These are phyloP conservation scores for Fusarium cyanostomum DNA, from an alignment of 2,329 filamentous ascomycete genomes.

Conservation along the genomic window DNA sequence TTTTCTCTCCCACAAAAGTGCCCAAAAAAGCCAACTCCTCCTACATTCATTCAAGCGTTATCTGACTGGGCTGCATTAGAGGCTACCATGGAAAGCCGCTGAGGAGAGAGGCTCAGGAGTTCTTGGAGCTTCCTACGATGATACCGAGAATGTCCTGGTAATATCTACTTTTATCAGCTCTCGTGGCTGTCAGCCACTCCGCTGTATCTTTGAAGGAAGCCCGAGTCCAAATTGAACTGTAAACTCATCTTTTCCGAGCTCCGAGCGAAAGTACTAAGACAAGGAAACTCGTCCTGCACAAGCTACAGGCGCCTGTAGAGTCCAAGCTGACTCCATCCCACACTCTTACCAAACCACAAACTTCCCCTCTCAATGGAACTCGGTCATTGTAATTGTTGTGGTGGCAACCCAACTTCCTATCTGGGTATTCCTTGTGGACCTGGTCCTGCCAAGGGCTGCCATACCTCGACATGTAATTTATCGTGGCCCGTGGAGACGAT, in stretches of 20 bases:
- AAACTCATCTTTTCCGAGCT: no score
- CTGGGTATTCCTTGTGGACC: constrained; percentile 4
- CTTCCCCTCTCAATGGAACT: not conserved
- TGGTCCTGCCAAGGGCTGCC: not conserved
- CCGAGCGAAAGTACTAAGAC: no score
- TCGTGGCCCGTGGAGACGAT: not conserved
- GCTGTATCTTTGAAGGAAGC: no score
- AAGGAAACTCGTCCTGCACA: no score
- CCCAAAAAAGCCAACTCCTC: not conserved
- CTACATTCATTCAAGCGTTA: no score
- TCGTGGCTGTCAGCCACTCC: no score
- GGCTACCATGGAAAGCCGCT: constrained; percentile 10
- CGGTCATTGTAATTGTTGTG: not conserved
- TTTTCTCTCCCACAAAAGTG: constrained; percentile 13
- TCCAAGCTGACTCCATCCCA: not conserved
- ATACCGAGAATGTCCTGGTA: no score
- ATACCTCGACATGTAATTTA: not conserved
- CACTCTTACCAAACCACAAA: not conserved
- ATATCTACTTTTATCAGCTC: no score
- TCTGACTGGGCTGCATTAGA: constrained; percentile 21
- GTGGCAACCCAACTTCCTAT: constrained; percentile 13
- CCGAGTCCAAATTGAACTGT: no score
- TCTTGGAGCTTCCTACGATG: no score
- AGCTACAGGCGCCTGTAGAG: no score
- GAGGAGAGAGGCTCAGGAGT: no score